Base-by-base conservation (phyloP, 1,284 basidiomycete species). In the Boletus subluridellus region DNA sequence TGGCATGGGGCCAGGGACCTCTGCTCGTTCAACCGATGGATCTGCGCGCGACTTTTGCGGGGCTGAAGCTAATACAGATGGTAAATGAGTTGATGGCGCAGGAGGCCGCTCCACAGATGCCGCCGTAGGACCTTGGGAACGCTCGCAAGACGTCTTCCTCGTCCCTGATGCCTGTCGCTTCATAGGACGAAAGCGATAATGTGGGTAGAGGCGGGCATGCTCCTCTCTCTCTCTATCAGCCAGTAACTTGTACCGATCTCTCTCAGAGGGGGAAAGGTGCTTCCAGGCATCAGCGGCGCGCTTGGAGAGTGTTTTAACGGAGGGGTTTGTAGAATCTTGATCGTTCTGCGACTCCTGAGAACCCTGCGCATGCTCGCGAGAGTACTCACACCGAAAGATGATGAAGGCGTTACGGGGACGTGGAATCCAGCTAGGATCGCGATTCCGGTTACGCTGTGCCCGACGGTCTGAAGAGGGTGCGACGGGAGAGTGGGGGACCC, bases 391-490 rank as follows among this genome's bases (percentile, higher is more conserved):
- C 32, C 93, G 86, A 74, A 93, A 95, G 62, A 95, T 82, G 71
- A 95, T 94, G 76, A 94, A 95, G 32, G 91, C 85, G 69, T 95
- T 95, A 8, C 87, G 82, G 2, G 94, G 93, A 10, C 93, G 85
- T 47, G 91, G 89, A 60, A 93, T 83, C 79, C 90, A 90, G 28
- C 78, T 78, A 0, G 86, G 79, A 63, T 85, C 67, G 54, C 74
- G 69, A 59, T 65, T 59, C 26, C 71, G 69, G 49, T 79, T 72
- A 14, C 70, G 65, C 41, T 73, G 70, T 7, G 70, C 62, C 2
- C 73, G 66, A 39, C 70, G 70, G 28, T 69, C 69, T 4, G 73
- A 73, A 5, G 70, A 74, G 17, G 71, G 62, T 32, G 70, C 67
- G 14, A 63, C 56, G 12, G 61, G n/a, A 8, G 59, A 26, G 21